Base-by-base conservation (phyloP, 2,329 filamentous ascomycete genomes). In the Rhynchosporium secalis region DNA sequence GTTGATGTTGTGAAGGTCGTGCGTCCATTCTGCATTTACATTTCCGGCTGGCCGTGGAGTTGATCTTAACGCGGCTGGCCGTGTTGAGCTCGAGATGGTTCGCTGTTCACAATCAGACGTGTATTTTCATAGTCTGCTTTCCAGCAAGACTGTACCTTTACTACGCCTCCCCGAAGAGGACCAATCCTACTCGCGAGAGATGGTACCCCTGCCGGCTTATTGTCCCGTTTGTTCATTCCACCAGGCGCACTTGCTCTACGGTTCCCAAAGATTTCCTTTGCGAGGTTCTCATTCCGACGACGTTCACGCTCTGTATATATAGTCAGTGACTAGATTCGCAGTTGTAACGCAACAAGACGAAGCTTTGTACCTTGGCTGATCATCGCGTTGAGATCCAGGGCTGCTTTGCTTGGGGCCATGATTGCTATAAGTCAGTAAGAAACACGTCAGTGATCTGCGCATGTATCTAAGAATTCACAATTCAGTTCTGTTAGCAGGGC, bases 211-310 rank as follows among this genome's bases (percentile, higher is more conserved):
- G 81, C 78, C 56, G 74, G 71, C 61, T 74, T 73, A 64, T 76
- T 73, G 71, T 79, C 84, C 62, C 78, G 72, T 62, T 76, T 81
- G 48, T 76, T 75, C 6, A 72, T 68, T 36, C 73, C 76, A 36
- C 83, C 82, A 45, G 86, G 78, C 12, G 78, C 81, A 71, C 83
- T 88, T 58, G 82, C 76, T 68, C 87, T 84, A 62, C 81, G 77
- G 59, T 76, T 83, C 68, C 84, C 84, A 69, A 93, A 87, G 72
- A 93, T 91, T 72, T 84, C 81, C 70, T 89, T 82, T 38, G 90
- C 90, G n/a, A 92, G 83, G 3, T 78, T 81, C 72, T 90, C 85
- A 69, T 89, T 87, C 77, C 86, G 87, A 77, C 89, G 89, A 73
- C 86, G 85, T 74, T 89, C 82, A 65, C 89, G 87, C 63, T 74